Evolutionary conservation across 371 early-diverging fungal genomes (phyloP), one percentile per base, ranked within the genome.

Genomic region (Apophysomyces variabilis): DNA sequence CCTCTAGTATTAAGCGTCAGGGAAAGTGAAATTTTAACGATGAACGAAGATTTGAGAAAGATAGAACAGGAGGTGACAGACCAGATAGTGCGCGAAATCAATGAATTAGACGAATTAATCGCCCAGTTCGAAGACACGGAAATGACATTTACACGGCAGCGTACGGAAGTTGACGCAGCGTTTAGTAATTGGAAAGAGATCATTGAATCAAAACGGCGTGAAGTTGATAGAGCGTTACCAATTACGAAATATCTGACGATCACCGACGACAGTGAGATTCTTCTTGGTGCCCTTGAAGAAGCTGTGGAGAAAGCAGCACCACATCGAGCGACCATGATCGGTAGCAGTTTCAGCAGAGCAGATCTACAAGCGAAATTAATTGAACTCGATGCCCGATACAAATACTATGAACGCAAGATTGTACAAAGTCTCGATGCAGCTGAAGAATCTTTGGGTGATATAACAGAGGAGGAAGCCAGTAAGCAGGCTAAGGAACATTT

Each of bases 311-410:
- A 75, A 35, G 64, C 77, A 32, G 65, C 67, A 9, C 64, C 71
- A 0, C 65, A 70, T 1, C 60, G 62, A 8, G 68, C 62, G 1
- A 66, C 61, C 5, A 61, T 69, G 45, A 68, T 72, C 43, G 69
- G 71, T 60, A n/a, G 60, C 38, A 37, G 60, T 16, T 62, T 75
- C 21, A 72, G 66, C n/a, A 74, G 78, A 12, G 71, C 83, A 18
- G 87, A 85, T 43, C 65, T 88, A 8, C 80, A 86, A 32, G 76
- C 84, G 0, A 71, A 80, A 56, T 67, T 69, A 41, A 84, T 85
- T 61, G 87, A 87, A 58, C 70, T 86, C 2, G 84, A 83, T 14
- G 80, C 84, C 0, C 73, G 85, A n/a, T 86, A 82, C 77, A 82
- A 81, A 37, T 78, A 84, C 46, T 82, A 80, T 61, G 83, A 83